phyloP scores from a whole-genome alignment of 2,329 filamentous ascomycete genomes.

The Neofusicoccum sp. region DNA sequence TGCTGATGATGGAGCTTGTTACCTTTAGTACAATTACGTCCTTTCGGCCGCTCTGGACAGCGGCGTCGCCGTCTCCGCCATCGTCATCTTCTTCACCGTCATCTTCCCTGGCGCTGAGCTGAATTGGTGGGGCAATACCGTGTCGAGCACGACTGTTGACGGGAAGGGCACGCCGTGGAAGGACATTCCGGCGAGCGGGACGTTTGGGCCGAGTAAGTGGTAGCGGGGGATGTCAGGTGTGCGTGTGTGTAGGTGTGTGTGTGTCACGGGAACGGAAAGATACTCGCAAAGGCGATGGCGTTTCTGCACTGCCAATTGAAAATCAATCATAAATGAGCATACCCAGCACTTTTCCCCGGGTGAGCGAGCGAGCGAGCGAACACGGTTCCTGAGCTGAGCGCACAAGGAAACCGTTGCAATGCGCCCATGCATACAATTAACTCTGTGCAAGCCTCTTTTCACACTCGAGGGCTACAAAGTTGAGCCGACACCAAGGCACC shows the following conservation, averaged over 20 bases:
- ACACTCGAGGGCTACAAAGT: too few relatives aligned
- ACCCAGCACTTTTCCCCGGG: too few relatives aligned
- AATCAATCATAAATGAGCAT: too few relatives aligned
- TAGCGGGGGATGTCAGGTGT: not conserved
- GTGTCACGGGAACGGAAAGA: too few relatives aligned
- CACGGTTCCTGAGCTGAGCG: too few relatives aligned
- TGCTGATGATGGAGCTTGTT: not conserved
- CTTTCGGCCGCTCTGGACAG: constrained; percentile 38
- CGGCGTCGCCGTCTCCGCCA: constrained; percentile 35
- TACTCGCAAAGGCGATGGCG: too few relatives aligned
- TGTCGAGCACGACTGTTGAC: constrained; percentile 40
- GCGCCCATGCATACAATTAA: too few relatives aligned
- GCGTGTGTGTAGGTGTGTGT: not conserved
- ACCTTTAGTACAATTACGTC: constrained; percentile 22
- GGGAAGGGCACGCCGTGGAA: constrained; percentile 38
- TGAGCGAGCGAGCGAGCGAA: too few relatives aligned
- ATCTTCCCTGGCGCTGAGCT: constrained; percentile 35
- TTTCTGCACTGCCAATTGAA: too few relatives aligned
- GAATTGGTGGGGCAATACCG: constrained; percentile 42
- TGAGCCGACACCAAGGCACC: too few relatives aligned
- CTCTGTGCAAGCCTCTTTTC: too few relatives aligned
- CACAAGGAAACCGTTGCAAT: too few relatives aligned
- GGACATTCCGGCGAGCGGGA: constrained; percentile 30
- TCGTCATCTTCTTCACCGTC: constrained; percentile 38
- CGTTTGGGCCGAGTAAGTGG: constrained; percentile 32